These are phyloP conservation scores for Tricholoma matsutake DNA, from an alignment of 768 basidiomycete species.

Conservation along the genomic window DNA sequence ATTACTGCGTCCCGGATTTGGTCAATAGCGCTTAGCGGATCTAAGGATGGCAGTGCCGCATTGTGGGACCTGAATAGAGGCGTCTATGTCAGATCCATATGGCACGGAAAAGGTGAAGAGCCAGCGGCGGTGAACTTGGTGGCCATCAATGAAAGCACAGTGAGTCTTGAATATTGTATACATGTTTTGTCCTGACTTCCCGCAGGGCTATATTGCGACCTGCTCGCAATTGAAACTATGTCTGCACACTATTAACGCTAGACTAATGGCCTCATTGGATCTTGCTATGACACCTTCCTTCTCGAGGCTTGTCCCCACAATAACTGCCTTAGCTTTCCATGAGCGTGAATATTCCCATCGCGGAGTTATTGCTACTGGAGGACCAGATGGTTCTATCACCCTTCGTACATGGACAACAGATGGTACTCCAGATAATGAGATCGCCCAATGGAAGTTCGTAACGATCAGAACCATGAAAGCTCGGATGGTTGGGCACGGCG, in stretches of 20 bases:
- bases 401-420: conserved; percentile 86
- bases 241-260: conserved; percentile 84
- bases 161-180: conserved; percentile 33
- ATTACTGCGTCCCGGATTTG: conserved; percentile 76
- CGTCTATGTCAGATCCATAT: conserved; percentile 76
- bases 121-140: conserved; percentile 57
- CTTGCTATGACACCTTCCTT: conserved; percentile 44
- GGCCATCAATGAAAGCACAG: conserved; percentile 84
- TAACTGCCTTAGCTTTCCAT: conserved; percentile 82
- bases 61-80: conserved; percentile 90
- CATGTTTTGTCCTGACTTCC: not conserved
- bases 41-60: conserved; percentile 81
- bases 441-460: conserved; percentile 73
- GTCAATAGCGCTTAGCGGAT: conserved; percentile 82
- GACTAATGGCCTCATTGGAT: conserved; percentile 70
- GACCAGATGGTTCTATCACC: conserved; percentile 70
- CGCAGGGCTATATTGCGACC: conserved; percentile 83
- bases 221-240: conserved; percentile 71
- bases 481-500: conserved; percentile 34
- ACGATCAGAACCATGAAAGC: conserved; percentile 67
- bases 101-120: conserved; percentile 51
- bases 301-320: conserved; percentile 45
- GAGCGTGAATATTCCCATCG: conserved; percentile 82
- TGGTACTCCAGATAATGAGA: conserved; percentile 61
- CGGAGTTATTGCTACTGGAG: conserved; percentile 79